Evolutionary conservation across 163 green algal genomes (phyloP), one percentile per base, ranked within the genome.

Genomic region (Picocystis sp.): DNA sequence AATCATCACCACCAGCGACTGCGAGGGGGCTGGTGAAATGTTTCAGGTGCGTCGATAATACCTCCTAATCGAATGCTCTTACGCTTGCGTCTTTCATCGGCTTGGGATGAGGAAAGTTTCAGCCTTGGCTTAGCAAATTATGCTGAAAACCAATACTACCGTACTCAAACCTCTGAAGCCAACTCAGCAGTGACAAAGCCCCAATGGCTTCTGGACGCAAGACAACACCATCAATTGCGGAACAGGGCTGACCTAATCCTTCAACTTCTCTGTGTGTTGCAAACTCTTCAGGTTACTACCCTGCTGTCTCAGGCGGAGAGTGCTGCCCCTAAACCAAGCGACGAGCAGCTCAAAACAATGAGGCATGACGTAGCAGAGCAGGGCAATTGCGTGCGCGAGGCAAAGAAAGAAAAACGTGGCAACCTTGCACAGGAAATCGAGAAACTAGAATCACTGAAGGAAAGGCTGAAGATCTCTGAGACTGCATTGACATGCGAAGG

Each of bases 11-110:
- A 74, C 80, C 42, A 78, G 64, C 35, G 91, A 99, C 66, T 94
- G 83, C 64, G 91, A 99, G 69, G 91, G 91, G 25, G 91, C 91
- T 17, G 91, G 91, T 12, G 91, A 99, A 75, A 92, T 96, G 83
- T 99, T 99, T 74, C 86, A 95, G 78, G 85, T 87, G 29, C 29
- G 21, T 50, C 6, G 21, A 1, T 19, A 19, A 19, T 19, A 19
- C 17, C 17, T 19, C 17, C 17, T 19, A 19, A 19, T 19, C 17
- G 17, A 19, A 19, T 19, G 17, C 17, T 19, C 17, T 19, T 19
- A 19, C 17, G 17, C 17, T 19, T 19, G 17, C 17, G 17, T 19
- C 8, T 38, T 38, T 38, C 29, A 38, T 8, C 5, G 29, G 29
- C 29, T 38, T 38, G 29, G 29, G 29, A 38, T 38, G 29, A 38